These are phyloP conservation scores for Pyrus pyrifolia DNA, from an alignment of 306 rosid genomes.

Conservation along the genomic window DNA sequence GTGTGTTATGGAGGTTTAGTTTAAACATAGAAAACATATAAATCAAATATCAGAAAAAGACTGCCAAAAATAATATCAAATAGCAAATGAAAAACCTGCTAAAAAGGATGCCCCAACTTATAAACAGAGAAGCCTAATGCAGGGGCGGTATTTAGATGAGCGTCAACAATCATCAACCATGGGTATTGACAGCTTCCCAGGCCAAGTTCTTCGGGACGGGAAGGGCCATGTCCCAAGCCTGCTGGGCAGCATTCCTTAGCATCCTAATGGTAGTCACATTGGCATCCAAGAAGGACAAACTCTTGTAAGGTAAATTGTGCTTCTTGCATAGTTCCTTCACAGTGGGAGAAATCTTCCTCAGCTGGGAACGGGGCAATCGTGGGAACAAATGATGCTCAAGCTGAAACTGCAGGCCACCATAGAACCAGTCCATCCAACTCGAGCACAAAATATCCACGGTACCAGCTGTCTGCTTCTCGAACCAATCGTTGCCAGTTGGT, in stretches of 20 bases:
- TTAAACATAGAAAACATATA: neutral
- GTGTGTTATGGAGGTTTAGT: neutral
- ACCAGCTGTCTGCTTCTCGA: conserved; percentile 62
- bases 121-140: neutral
- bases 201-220: conserved; percentile 49
- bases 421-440: conserved; percentile 74
- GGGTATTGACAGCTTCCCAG: conserved; percentile 76
- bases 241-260: conserved; percentile 50
- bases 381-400: conserved; percentile 52
- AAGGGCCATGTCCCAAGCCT: conserved; percentile 36
- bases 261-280: conserved; percentile 45
- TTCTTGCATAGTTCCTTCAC: conserved; percentile 68
- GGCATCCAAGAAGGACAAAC: conserved; percentile 57
- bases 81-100: neutral
- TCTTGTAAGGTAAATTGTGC: conserved; percentile 66
- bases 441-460: conserved; percentile 63
- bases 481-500: conserved; percentile 68
- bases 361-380: conserved; percentile 48
- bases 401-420: conserved; percentile 68
- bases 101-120: conserved; percentile 10
- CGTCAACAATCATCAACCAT: neutral
- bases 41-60: neutral
- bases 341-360: conserved; percentile 59
- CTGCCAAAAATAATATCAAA: conserved; percentile 3
- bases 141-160: neutral